Evolutionary conservation across 305 asterid genomes (phyloP).

Genomic region (Nicotiana rustica): DNA sequence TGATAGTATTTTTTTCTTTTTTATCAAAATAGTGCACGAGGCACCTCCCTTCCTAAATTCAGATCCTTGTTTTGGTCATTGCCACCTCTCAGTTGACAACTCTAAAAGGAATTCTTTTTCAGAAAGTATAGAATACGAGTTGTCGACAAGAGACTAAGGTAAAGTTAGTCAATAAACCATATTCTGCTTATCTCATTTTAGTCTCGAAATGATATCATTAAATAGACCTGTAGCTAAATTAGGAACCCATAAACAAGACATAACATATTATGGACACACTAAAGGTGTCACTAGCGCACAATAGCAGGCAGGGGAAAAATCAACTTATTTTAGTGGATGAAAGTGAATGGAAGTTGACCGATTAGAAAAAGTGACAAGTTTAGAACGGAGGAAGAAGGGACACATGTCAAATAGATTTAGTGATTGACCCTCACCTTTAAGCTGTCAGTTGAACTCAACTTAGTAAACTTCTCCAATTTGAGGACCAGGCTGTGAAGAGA

Average conservation of each 20-base stretch:
- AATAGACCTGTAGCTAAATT: not conserved
- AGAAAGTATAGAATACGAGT: not conserved
- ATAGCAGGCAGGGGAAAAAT: constrained; percentile 19
- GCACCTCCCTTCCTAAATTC: not conserved
- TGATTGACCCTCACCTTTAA: constrained; percentile 14
- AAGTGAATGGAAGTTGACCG: constrained; percentile 13
- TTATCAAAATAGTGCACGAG: constrained; percentile 1
- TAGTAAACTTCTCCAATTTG: not conserved
- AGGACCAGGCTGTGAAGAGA: not conserved
- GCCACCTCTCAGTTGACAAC: constrained; percentile 6
- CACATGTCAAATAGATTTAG: constrained; percentile 10
- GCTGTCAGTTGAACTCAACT: not conserved
- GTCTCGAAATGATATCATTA: not conserved
- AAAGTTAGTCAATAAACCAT: not conserved
- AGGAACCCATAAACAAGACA: constrained; percentile 27
- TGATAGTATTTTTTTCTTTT: not conserved
- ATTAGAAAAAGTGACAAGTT: constrained; percentile 11
- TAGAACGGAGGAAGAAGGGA: not conserved
- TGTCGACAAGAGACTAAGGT: constrained; percentile 17
- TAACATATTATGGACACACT: not conserved
- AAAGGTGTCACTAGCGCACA: constrained; percentile 14
- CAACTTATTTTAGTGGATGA: constrained; percentile 20
- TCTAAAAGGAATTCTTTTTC: not conserved
- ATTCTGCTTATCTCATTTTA: not conserved
- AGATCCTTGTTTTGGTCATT: constrained; percentile 24